A percentile compares a stretch with the other conserved stretches of the same genome.
Conservation (phyloP, 2,329 filamentous ascomycete genomes). For the Apiospora hydei region DNA sequence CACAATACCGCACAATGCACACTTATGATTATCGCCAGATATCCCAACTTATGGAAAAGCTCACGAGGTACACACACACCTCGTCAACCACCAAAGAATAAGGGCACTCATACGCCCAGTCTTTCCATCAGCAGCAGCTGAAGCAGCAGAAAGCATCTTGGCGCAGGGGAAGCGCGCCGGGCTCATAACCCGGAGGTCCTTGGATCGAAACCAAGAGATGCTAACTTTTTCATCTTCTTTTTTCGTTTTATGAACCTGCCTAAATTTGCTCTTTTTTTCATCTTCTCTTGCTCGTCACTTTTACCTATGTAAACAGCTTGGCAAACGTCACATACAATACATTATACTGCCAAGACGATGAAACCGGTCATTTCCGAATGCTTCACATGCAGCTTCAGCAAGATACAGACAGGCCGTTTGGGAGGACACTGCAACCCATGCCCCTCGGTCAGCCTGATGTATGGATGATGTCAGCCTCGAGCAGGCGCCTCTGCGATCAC, state of each 20-base stretch:
- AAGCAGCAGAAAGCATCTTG: slow-evolving; percentile 27
- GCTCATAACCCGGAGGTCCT: slow-evolving; percentile 43
- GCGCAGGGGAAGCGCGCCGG: slow-evolving; percentile 42
- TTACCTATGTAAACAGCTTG: not conserved
- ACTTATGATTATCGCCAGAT: not conserved
- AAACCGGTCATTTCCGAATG: too few relatives aligned
- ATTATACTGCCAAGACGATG: too few relatives aligned
- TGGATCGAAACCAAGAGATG: slow-evolving; percentile 40
- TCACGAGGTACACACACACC: not conserved
- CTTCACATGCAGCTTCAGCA: too few relatives aligned
- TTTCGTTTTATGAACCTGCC: too few relatives aligned
- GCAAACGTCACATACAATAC: too few relatives aligned
- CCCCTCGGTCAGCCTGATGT: not conserved
- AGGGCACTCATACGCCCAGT: not conserved
- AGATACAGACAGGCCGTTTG: too few relatives aligned
- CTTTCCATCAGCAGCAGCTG: not conserved
- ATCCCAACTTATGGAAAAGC: not conserved
- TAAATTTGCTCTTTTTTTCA: not conserved
- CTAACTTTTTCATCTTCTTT: slow-evolving; percentile 28
- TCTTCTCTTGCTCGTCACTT: not conserved
- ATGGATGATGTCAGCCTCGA: too few relatives aligned
- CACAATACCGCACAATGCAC: not conserved
- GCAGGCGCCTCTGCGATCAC: too few relatives aligned
- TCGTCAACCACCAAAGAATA: slow-evolving; percentile 1
- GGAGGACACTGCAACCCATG: not conserved